A percentile compares a stretch with the other conserved stretches of the same genome.
These are phyloP conservation scores for Iberis pinnata DNA, from an alignment of 345 rosid species.

Conservation along the genomic window DNA sequence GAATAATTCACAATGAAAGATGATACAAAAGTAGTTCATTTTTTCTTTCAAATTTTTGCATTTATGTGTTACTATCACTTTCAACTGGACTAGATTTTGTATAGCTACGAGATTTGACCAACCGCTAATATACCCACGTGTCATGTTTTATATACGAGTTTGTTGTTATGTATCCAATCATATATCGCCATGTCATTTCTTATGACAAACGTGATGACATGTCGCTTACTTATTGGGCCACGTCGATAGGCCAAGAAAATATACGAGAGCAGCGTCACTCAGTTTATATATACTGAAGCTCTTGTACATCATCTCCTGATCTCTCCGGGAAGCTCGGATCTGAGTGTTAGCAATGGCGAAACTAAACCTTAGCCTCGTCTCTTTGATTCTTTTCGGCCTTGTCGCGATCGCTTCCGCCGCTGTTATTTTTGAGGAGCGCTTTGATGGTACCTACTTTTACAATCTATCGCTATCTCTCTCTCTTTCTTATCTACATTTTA, in stretches of 20 bases:
- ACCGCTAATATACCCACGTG: too few species aligned
- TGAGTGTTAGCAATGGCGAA: conserved; percentile 40
- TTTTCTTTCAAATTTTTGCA: too few species aligned
- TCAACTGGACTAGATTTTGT: too few species aligned
- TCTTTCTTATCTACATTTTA: background rate
- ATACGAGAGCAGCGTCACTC: conserved; percentile 20
- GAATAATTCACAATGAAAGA: too few species aligned
- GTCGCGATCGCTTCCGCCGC: conserved; percentile 48
- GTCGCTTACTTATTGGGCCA: conserved; percentile 11
- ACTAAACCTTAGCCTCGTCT: conserved; percentile 32
- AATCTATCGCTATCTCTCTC: too few species aligned
- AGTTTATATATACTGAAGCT: background rate
- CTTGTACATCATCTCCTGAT: background rate
- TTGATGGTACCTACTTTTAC: conserved; percentile 54
- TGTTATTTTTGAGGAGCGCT: conserved; percentile 86
- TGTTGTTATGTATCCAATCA: too few species aligned
- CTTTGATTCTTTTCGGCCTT: conserved; percentile 33
- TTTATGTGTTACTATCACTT: too few species aligned
- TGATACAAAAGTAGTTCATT: too few species aligned
- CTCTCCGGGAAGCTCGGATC: conserved; percentile 19
- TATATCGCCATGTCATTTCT: conserved; percentile 29
- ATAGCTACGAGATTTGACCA: too few species aligned
- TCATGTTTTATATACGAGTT: too few species aligned
- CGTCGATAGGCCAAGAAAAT: background rate
- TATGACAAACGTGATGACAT: conserved; percentile 33